Percentiles rank a stretch among this genome's conserved stretches.
Evolutionary conservation across 441 rosid species (phyloP).

Genomic region (Syzygium syzygioides): DNA sequence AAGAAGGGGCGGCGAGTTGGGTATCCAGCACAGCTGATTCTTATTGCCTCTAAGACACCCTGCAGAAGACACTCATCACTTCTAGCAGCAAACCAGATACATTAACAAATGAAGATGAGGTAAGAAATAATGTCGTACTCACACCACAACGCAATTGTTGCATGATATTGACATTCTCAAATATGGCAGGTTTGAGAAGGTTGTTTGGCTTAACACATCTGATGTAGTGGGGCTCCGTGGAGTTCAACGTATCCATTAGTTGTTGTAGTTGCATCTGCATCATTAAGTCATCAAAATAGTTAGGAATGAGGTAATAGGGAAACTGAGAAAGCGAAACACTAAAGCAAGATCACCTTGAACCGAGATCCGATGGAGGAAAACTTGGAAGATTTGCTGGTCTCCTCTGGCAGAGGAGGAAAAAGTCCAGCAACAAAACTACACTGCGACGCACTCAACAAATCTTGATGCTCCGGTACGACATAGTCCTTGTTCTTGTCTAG

Average conservation of each 20-base stretch:
- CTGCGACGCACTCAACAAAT: constrained; percentile 65
- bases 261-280: constrained; percentile 86
- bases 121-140: constrained; percentile 26
- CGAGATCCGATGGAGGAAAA: constrained; percentile 98
- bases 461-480: constrained; percentile 96
- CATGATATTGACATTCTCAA: constrained; percentile 96
- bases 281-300: constrained; percentile 17
- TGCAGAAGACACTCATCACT: constrained; percentile 25
- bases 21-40: constrained; percentile 98
- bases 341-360: constrained; percentile 55
- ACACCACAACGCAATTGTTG: constrained; percentile 98
- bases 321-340: neutral
- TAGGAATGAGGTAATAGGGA: neutral
- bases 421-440: constrained; percentile 91
- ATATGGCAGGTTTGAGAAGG: constrained; percentile 83
- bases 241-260: constrained; percentile 90
- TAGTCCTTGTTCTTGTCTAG: constrained; percentile 99
- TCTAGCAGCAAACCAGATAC: constrained; percentile 5
- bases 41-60: constrained; percentile 99
- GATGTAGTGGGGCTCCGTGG: constrained; percentile 95
- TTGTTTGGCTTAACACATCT: constrained; percentile 99
- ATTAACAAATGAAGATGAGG: constrained; percentile 1
- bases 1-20: constrained; percentile 95
- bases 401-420: constrained; percentile 90
- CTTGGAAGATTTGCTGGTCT: constrained; percentile 87